Evolutionary conservation across 106 monocot species (phyloP), one percentile per base, ranked within the genome.

Genomic region (Platanthera zijinensis): DNA sequence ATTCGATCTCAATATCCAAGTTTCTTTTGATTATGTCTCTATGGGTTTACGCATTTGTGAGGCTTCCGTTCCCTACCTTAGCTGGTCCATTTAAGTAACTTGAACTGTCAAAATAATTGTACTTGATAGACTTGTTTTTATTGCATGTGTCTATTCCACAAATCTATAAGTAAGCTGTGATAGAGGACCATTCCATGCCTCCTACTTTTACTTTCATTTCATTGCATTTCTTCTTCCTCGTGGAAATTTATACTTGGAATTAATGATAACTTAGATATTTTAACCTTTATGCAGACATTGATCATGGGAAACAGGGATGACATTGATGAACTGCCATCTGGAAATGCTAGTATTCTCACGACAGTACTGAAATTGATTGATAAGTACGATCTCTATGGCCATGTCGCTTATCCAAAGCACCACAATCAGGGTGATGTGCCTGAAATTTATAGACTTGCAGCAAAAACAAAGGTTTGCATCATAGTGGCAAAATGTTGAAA

Each of bases 251-350:
- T 18, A 13, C 9, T 21, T 1, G 21, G 30, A 7, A 52, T 32
- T 7, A 69, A 52, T 51, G 14, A 53, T 8, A 17, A 45, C 66
- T 67, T 69, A 48, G 39, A 39, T 14, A 13, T 39, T 39, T 51
- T 22, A 22, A 28, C 11, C 53, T 66, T 2, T 74, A 57, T 69
- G 7, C 86, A 96, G 96, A 96, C 93, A 17, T 76, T 96, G 87
- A 91, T 96, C 56, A 96, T 96, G 96, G 96, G 96, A 50, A 96
- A 96, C 84, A 86, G 96, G 62, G 96, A 96, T 54, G 96, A 93
- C 85, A 93, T 96, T 48, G 96, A 96, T 46, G 87, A 87, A 51
- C 89, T 96, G 96, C 83, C 93, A 2, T 70, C 75, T 11, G 91
- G 93, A 17, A 96, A 87, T 75, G 90, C 91, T 10, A 85, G 86